Evolutionary conservation across 495 filamentous ascomycete species (phyloP), one percentile per base, ranked within the genome.

Genomic region (Daldinia bambusicola): DNA sequence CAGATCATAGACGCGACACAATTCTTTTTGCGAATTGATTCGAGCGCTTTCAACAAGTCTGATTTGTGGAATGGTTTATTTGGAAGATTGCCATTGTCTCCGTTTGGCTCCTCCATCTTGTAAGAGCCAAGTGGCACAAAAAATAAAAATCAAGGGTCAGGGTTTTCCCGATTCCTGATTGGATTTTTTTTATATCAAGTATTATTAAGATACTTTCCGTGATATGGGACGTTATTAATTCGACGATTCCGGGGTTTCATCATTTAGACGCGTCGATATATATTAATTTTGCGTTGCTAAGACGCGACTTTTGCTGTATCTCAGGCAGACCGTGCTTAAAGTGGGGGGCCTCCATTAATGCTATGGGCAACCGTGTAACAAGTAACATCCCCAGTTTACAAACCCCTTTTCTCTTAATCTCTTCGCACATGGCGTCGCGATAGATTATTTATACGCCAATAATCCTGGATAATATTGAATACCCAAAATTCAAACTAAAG

Each of bases 341-440:
- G 53, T 38, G 32, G 53, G 30, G 5, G 40, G 5, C 6, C 30
- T 56, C 3, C 53, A 56, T 38, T 56, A 57, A 57, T 36, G 18
- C 34, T 38, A 22, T 38, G 31, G 36, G 55, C 36, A 40, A 31
- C 32, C 12, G 52, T 34, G n/a, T 32, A 56, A 34, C 52, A 2
- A 13, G 30, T 13, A 13, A 30, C 14, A 41, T 57, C 36, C 55
- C 36, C n/a, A n/a, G 18, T 34, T 13, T 57, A 26, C 22, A 16
- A 56, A 6, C 55, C 55, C 34, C 34, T 57, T 57, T 57, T 57
- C 55, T 20, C 4, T 48, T 20, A 48, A 9, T 48, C 43, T 48
- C 43, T 18, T 22, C 43, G 4, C 9, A 48, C 18, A 22, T 12
- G 43, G 20, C 20, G 22, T 45, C 16, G 0, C 9, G 18, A 45